Evolutionary conservation across 345 rosid species (phyloP), one percentile per base, ranked within the genome.

Genomic region (Citrus glauca): DNA sequence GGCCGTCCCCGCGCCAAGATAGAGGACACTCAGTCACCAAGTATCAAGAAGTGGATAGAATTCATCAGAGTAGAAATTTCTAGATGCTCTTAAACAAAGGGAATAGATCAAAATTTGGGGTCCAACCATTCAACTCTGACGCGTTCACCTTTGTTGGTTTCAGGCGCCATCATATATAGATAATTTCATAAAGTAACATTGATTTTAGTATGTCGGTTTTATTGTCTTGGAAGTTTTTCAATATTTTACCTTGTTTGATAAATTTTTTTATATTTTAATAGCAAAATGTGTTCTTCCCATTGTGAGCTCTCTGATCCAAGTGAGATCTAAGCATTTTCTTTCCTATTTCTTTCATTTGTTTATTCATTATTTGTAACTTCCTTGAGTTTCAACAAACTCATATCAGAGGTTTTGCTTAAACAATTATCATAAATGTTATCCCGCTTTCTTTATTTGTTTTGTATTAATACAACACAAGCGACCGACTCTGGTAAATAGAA

Each of bases 1-100:
- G 87, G 79, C 85, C 84, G 4, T 62, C 72, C 65, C 22, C 78
- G 19, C 85, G 84, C 62, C 91, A 83, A 76, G 92, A 89, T 48
- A 80, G 84, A 76, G 87, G 84, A 7, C 80, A 63, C 78, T 74
- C 86, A 6, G 86, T 76, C 80, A 84, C 48, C 83, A 81, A 74
- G 77, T 35, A 73, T 69, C 73, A 32, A 78, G 88, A 78, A 82
- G 62, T 22, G 87, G 84, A 77, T 85, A 74, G 69, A 40, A 79
- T 77, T 82, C 69, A 62, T 80, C 81, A 20, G 82, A 72, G 25
- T 79, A 67, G 66, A 55, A 30, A 66, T 33, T 45, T 35, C 69
- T 71, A 78, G 30, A 38, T 73, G 22, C 24, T 9, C 28, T 37
- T 67, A 59, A 38, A 56, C 56, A 19, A 76, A 53, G 59, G 33